Percentiles rank a stretch among this genome's conserved stretches.
These are phyloP conservation scores for Echinosophora koreensis DNA, from an alignment of 306 rosid species.

Conservation along the genomic window DNA sequence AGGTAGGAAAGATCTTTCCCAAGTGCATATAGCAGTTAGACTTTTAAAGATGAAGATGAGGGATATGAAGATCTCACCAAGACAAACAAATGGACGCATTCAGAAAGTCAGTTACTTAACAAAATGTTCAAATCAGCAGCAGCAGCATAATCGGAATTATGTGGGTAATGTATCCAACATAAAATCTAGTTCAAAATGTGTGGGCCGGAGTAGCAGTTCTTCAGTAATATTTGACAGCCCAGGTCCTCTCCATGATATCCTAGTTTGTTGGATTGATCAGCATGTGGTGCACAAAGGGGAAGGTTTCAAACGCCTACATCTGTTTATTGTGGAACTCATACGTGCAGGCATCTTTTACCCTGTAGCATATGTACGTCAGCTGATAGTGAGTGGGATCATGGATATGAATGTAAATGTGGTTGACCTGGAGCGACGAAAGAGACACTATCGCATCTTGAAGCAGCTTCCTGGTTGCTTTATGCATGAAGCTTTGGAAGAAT, in stretches of 20 bases:
- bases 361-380: slow-evolving; percentile 90
- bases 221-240: slow-evolving; percentile 79
- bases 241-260: slow-evolving; percentile 90
- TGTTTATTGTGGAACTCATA: slow-evolving; percentile 82
- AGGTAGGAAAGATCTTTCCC: slow-evolving; percentile 87
- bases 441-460: slow-evolving; percentile 78
- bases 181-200: slow-evolving; percentile 51
- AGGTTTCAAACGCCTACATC: slow-evolving; percentile 80
- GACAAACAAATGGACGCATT: slow-evolving; percentile 51
- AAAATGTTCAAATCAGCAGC: slow-evolving; percentile 56
- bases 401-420: slow-evolving; percentile 63
- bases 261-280: slow-evolving; percentile 99
- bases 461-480: slow-evolving; percentile 72
- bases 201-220: slow-evolving; percentile 48
- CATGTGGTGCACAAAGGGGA: slow-evolving; percentile 83
- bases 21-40: slow-evolving; percentile 75
- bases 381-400: slow-evolving; percentile 91
- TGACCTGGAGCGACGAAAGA: slow-evolving; percentile 68
- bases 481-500: slow-evolving; percentile 72
- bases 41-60: slow-evolving; percentile 76
- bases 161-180: slow-evolving; percentile 50
- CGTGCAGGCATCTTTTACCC: slow-evolving; percentile 86
- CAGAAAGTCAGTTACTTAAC: slow-evolving; percentile 46
- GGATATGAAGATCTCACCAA: slow-evolving; percentile 59
- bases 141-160: slow-evolving; percentile 44